Conservation (phyloP, 352 stramenopile genomes). For the Phytophthora lateralis region DNA sequence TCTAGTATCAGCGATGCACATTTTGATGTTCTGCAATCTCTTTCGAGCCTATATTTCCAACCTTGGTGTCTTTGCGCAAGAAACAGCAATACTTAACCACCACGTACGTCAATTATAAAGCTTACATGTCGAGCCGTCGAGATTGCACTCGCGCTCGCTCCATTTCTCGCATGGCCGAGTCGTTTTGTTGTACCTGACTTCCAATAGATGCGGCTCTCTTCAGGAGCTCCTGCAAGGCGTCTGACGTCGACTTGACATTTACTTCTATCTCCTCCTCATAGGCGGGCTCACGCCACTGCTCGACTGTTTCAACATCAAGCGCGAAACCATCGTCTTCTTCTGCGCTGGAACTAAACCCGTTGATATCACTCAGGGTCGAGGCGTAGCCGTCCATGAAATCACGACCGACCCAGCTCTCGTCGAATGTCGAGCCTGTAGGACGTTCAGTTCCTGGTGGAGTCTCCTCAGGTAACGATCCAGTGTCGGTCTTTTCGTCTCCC, state of each 20-base stretch:
- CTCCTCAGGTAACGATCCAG: constrained; percentile 11
- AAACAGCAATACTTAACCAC: too few relatives aligned
- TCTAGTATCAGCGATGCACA: too few relatives aligned
- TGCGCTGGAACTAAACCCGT: constrained; percentile 32
- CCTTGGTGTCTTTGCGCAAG: too few relatives aligned
- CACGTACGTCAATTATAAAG: background rate
- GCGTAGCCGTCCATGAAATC: constrained; percentile 32
- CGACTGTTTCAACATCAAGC: constrained; percentile 12
- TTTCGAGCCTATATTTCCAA: too few relatives aligned
- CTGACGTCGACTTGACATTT: constrained; percentile 16
- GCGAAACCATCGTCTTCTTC: constrained; percentile 31
- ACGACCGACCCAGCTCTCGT: constrained; percentile 29
- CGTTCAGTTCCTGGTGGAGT: constrained; percentile 5
- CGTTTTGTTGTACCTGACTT: constrained; percentile 32
- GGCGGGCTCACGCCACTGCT: constrained; percentile 21
- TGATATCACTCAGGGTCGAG: constrained; percentile 25
- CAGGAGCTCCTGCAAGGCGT: constrained; percentile 16
- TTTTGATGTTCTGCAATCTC: too few relatives aligned
- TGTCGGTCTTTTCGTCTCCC: constrained; percentile 20
- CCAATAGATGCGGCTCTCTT: constrained; percentile 22
- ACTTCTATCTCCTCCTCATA: constrained; percentile 22
- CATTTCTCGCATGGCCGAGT: constrained; percentile 31
- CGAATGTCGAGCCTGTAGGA: constrained; percentile 17
- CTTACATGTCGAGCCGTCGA: constrained; percentile 7
- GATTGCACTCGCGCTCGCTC: constrained; percentile 18